Evolutionary conservation across 2,329 filamentous ascomycete genomes (phyloP).

Genomic region (Botrytis paeoniae): DNA sequence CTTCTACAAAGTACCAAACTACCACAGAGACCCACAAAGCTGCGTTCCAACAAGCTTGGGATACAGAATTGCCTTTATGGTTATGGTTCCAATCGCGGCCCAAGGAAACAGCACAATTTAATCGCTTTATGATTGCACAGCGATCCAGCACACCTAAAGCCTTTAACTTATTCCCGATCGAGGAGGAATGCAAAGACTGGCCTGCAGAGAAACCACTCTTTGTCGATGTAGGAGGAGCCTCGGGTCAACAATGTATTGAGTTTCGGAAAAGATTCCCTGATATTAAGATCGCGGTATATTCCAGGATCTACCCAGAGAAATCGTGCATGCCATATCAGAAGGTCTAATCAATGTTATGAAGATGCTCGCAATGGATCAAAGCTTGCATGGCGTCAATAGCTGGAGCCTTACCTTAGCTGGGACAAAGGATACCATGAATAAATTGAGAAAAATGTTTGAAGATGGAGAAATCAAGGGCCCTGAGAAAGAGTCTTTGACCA

Average conservation of each 20-base stretch:
- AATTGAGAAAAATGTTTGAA: background rate
- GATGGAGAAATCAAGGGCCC: background rate
- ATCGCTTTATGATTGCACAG: slow-evolving; percentile 20
- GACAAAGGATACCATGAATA: background rate
- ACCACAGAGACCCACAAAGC: background rate
- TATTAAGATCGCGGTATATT: slow-evolving; percentile 37
- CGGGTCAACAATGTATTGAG: background rate
- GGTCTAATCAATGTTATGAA: slow-evolving; percentile 25
- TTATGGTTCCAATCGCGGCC: slow-evolving; percentile 15
- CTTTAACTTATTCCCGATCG: slow-evolving; percentile 12
- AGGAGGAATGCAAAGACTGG: slow-evolving; percentile 27
- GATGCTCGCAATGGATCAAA: slow-evolving; percentile 13
- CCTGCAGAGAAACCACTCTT: slow-evolving; percentile 25
- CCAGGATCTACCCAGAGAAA: slow-evolving; percentile 39
- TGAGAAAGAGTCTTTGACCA: background rate
- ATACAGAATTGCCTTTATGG: slow-evolving; percentile 17
- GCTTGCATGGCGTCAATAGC: slow-evolving; percentile 8
- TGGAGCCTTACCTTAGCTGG: background rate
- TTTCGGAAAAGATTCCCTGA: background rate
- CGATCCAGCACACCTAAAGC: background rate
- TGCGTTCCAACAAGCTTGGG: slow-evolving; percentile 17
- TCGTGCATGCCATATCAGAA: slow-evolving; percentile 20
- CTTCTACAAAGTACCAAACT: background rate
- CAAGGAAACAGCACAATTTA: slow-evolving; percentile 13
- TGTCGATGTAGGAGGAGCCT: background rate